These are phyloP conservation scores for Tylopilus vinaceipallidus DNA, from an alignment of 768 basidiomycete genomes.

Conservation along the genomic window DNA sequence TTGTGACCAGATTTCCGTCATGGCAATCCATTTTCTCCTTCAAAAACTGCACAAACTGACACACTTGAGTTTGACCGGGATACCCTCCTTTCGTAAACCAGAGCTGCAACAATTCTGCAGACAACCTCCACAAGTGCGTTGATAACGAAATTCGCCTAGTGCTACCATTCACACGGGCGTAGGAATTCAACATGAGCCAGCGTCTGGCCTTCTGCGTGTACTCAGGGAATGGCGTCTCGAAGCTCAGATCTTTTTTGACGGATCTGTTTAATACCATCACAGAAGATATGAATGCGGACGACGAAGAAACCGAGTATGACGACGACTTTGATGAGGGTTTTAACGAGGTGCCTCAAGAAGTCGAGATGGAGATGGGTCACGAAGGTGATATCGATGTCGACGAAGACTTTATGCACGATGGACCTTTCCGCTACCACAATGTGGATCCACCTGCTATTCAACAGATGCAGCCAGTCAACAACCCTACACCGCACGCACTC, in stretches of 20 bases:
- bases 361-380: slow-evolving; percentile 35
- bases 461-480: slow-evolving; percentile 10
- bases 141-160: not conserved
- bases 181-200: slow-evolving; percentile 93
- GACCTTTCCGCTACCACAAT: slow-evolving; percentile 27
- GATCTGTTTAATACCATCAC: slow-evolving; percentile 75
- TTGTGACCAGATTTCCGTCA: slow-evolving; percentile 91
- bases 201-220: slow-evolving; percentile 93
- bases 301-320: slow-evolving; percentile 67
- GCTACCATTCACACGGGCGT: slow-evolving; percentile 6
- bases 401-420: slow-evolving; percentile 40
- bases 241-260: slow-evolving; percentile 76
- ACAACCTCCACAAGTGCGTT: slow-evolving; percentile 75
- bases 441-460: slow-evolving; percentile 12
- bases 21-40: slow-evolving; percentile 87
- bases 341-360: slow-evolving; percentile 29
- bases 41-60: slow-evolving; percentile 88
- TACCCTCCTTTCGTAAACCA: slow-evolving; percentile 80
- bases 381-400: slow-evolving; percentile 45
- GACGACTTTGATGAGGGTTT: slow-evolving; percentile 40
- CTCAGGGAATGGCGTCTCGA: slow-evolving; percentile 85
- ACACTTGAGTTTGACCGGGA: slow-evolving; percentile 97
- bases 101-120: slow-evolving; percentile 91
- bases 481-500: slow-evolving; percentile 13
- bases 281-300: slow-evolving; percentile 62